Conservation (phyloP, 179 eudicot species). For the Beta macrorhiza region DNA sequence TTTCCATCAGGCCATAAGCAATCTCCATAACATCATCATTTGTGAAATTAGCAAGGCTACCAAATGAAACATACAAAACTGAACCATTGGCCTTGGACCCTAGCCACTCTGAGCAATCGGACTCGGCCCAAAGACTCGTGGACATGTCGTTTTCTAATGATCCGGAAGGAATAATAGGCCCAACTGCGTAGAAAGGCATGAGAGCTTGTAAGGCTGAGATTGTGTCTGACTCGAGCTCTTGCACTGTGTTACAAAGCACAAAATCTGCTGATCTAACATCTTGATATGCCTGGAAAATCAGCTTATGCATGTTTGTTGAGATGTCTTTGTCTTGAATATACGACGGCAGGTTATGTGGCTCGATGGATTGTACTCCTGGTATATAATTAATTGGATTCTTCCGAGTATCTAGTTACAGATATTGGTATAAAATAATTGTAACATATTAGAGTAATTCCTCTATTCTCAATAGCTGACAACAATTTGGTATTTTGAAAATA, state of each 20-base stretch:
- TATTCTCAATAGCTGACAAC: background rate
- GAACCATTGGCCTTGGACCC: conserved; percentile 29
- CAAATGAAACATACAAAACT: conserved; percentile 46
- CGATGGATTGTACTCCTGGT: conserved; percentile 56
- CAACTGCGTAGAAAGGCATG: conserved; percentile 51
- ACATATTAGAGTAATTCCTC: background rate
- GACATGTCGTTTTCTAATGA: conserved; percentile 33
- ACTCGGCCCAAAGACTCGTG: conserved; percentile 42
- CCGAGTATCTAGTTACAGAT: conserved; percentile 40
- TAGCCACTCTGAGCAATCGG: conserved; percentile 39
- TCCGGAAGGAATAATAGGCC: conserved; percentile 53
- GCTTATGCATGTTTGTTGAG: conserved; percentile 42
- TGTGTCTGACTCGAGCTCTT: conserved; percentile 53
- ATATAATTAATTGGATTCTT: conserved; percentile 57
- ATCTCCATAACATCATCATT: conserved; percentile 35
- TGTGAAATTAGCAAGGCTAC: conserved; percentile 38
- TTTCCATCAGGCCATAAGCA: conserved; percentile 37
- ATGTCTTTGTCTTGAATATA: conserved; percentile 50
- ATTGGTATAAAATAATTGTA: background rate
- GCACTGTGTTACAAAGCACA: conserved; percentile 57
- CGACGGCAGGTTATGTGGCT: conserved; percentile 63
- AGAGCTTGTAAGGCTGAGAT: conserved; percentile 39
- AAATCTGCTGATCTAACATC: conserved; percentile 49
- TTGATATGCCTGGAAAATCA: conserved; percentile 43
- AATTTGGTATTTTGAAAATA: background rate